A percentile compares a stretch with the other conserved stretches of the same genome.
Conservation (phyloP, 2,329 filamentous ascomycete species). For the Cladosporium cucumerinum region DNA sequence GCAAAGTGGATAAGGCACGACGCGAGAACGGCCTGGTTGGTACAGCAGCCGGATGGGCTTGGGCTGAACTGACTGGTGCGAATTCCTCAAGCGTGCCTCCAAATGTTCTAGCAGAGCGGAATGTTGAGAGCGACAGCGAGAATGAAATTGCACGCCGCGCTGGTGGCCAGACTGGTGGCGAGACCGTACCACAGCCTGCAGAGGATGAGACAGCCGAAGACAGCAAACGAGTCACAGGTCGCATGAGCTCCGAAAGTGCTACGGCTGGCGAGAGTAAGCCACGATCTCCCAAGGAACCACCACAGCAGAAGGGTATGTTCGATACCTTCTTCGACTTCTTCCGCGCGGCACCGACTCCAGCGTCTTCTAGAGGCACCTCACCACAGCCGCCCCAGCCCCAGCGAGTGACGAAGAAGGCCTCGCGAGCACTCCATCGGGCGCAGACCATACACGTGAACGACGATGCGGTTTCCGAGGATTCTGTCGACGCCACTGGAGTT, state of each 20-base stretch:
- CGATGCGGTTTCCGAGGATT: slow-evolving; percentile 25
- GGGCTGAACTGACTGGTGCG: slow-evolving; percentile 80
- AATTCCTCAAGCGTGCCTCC: slow-evolving; percentile 55
- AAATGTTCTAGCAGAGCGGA: slow-evolving; percentile 25
- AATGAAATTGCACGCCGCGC: slow-evolving; percentile 27
- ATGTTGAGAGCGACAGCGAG: slow-evolving; percentile 26
- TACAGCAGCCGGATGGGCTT: slow-evolving; percentile 89
- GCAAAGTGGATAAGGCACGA: slow-evolving; percentile 88
- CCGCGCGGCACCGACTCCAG: slow-evolving; percentile 42
- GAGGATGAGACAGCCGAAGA: slow-evolving; percentile 65
- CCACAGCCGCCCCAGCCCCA: slow-evolving; percentile 22
- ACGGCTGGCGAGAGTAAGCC: slow-evolving; percentile 45
- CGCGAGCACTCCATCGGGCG: slow-evolving; percentile 51
- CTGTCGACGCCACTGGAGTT: slow-evolving; percentile 20
- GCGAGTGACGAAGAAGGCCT: slow-evolving; percentile 29
- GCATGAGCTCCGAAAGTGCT: slow-evolving; percentile 26
- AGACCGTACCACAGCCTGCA: slow-evolving; percentile 65
- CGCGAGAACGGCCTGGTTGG: slow-evolving; percentile 89
- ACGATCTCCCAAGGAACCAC: slow-evolving; percentile 25
- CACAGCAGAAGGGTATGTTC: slow-evolving; percentile 39
- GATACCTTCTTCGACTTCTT: slow-evolving; percentile 70
- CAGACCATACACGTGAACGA: slow-evolving; percentile 62
- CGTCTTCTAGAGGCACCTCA: slow-evolving; percentile 55
- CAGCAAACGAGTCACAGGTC: slow-evolving; percentile 27
- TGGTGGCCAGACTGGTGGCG: slow-evolving; percentile 31